A percentile compares a stretch with the other conserved stretches of the same genome.
phyloP scores from a whole-genome alignment of 2,329 filamentous ascomycete genomes.

The Lomentospora prolificans region DNA sequence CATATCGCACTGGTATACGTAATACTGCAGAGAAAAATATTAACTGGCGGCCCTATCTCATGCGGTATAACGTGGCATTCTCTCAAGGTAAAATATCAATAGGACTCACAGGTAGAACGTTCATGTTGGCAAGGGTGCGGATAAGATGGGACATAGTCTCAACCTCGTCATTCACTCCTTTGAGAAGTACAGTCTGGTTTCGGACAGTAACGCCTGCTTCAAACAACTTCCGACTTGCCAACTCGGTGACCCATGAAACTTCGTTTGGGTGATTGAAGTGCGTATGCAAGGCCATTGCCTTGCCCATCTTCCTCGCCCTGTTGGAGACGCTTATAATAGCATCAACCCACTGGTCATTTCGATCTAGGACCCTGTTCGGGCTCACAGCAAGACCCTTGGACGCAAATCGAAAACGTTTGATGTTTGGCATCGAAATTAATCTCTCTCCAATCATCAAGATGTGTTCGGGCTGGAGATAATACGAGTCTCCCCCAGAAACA shows the following conservation, averaged over 20 bases:
- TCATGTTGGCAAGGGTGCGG: slow-evolving; percentile 41
- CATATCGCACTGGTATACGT: slow-evolving; percentile 58
- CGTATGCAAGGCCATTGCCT: slow-evolving; percentile 52
- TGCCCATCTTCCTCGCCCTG: slow-evolving; percentile 40
- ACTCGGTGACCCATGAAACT: slow-evolving; percentile 48
- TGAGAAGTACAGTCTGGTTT: slow-evolving; percentile 51
- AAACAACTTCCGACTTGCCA: slow-evolving; percentile 40
- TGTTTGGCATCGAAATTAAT: slow-evolving; percentile 46
- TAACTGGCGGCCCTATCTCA: background rate
- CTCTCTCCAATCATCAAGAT: slow-evolving; percentile 43
- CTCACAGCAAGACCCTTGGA: slow-evolving; percentile 52
- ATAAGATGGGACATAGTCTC: slow-evolving; percentile 45
- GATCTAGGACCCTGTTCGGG: slow-evolving; percentile 44
- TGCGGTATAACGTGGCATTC: background rate
- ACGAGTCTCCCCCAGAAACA: slow-evolving; percentile 53
- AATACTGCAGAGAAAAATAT: slow-evolving; percentile 35
- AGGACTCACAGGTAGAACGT: slow-evolving; percentile 42
- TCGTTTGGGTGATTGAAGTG: slow-evolving; percentile 56
- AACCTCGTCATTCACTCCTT: slow-evolving; percentile 47
- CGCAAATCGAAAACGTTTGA: slow-evolving; percentile 50
- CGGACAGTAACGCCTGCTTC: slow-evolving; percentile 25
- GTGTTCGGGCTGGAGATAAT: slow-evolving; percentile 43
- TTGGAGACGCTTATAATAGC: slow-evolving; percentile 41
- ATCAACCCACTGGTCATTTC: slow-evolving; percentile 40
- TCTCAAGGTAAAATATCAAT: background rate